Conservation (phyloP, 2,329 filamentous ascomycete genomes). For the Diaporthe sp. region DNA sequence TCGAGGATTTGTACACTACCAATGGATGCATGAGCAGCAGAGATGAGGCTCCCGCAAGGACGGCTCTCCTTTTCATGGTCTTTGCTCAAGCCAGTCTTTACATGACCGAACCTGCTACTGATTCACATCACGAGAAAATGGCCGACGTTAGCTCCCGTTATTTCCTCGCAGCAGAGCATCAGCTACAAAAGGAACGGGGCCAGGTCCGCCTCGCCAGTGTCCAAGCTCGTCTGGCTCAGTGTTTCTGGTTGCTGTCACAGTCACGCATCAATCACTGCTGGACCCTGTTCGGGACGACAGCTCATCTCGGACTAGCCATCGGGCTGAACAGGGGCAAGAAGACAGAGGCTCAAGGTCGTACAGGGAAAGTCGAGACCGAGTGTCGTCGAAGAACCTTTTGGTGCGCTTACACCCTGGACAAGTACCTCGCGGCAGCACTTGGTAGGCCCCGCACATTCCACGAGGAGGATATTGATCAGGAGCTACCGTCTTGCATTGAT, state of each 20-base stretch:
- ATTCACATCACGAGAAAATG: neutral
- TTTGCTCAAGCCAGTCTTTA: slow-evolving; percentile 66
- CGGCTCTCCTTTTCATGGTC: slow-evolving; percentile 54
- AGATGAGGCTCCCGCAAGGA: slow-evolving; percentile 56
- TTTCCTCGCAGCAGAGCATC: slow-evolving; percentile 54
- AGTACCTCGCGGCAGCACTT: slow-evolving; percentile 73
- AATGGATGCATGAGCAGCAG: slow-evolving; percentile 54
- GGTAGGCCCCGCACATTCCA: slow-evolving; percentile 73
- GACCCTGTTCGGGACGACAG: slow-evolving; percentile 59
- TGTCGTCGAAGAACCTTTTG: slow-evolving; percentile 67
- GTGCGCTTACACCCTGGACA: slow-evolving; percentile 75
- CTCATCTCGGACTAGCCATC: slow-evolving; percentile 55
- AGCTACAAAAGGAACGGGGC: slow-evolving; percentile 55
- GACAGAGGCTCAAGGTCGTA: slow-evolving; percentile 41
- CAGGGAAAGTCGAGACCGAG: slow-evolving; percentile 54
- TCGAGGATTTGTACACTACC: slow-evolving; percentile 61
- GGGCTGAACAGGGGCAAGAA: slow-evolving; percentile 55
- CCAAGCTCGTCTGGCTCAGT: slow-evolving; percentile 58
- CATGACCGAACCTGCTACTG: slow-evolving; percentile 40
- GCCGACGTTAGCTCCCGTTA: slow-evolving; percentile 46
- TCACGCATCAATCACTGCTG: slow-evolving; percentile 63
- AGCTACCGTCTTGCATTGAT: slow-evolving; percentile 67
- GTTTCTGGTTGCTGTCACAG: slow-evolving; percentile 58
- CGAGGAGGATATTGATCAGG: slow-evolving; percentile 75
- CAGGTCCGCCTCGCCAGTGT: slow-evolving; percentile 55